phyloP scores from a whole-genome alignment of 2,329 filamentous ascomycete genomes.

The Exophiala spinifera region DNA sequence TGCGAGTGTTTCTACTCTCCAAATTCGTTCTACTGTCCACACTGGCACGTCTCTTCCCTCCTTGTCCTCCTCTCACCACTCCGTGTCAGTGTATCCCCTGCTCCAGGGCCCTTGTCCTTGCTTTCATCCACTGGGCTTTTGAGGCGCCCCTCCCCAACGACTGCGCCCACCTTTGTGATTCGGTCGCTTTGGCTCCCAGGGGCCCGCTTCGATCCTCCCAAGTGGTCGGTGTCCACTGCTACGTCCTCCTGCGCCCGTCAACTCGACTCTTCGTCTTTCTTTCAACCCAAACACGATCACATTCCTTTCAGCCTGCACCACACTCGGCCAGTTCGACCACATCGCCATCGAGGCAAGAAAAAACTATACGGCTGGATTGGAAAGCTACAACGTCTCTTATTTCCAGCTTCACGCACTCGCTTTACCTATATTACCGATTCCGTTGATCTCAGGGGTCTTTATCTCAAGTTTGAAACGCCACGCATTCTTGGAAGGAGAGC shows the following conservation, averaged over 20 bases:
- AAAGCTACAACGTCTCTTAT: slow-evolving; percentile 7
- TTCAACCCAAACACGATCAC: slow-evolving; percentile 19
- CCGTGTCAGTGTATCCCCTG: background rate
- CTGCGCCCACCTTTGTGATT: background rate
- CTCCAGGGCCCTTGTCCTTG: slow-evolving; percentile 1
- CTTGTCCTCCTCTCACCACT: too few species aligned
- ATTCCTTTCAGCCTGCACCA: slow-evolving; percentile 15
- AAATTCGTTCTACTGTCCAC: too few species aligned
- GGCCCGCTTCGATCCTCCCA: slow-evolving; percentile 1
- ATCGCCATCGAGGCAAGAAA: slow-evolving; percentile 26
- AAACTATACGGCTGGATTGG: background rate
- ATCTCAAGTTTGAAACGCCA: slow-evolving; percentile 23
- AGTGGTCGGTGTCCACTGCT: slow-evolving; percentile 1
- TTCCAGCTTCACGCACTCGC: slow-evolving; percentile 17
- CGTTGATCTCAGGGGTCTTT: slow-evolving; percentile 16
- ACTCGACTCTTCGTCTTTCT: slow-evolving; percentile 8
- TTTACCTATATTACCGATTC: slow-evolving; percentile 18
- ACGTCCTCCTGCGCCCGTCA: slow-evolving; percentile 1
- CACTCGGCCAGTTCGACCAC: slow-evolving; percentile 12
- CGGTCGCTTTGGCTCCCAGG: background rate
- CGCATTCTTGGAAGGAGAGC: slow-evolving; percentile 21
- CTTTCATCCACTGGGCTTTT: background rate
- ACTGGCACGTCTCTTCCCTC: too few species aligned
- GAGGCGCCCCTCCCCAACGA: background rate
- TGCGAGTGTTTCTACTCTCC: too few species aligned